Percentiles rank a stretch among this genome's conserved stretches.
Conservation (phyloP, 2,329 filamentous ascomycete species). For the Hirsutella minnesotensis region DNA sequence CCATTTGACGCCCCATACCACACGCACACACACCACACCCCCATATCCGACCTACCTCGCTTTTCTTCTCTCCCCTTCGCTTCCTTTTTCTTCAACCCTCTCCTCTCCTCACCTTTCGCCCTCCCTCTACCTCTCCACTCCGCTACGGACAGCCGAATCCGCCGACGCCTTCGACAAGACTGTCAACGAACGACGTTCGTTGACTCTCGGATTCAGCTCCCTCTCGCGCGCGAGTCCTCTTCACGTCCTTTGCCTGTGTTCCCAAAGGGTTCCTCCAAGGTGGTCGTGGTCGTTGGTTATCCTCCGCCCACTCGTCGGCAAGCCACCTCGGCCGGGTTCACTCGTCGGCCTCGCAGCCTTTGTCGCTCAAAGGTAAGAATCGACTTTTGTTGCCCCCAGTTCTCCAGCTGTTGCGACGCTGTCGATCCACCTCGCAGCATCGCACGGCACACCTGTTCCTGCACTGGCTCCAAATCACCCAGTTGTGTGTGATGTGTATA, state of each 20-base stretch:
- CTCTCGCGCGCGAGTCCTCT: slow-evolving; percentile 18
- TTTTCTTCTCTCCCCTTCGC: slow-evolving; percentile 5
- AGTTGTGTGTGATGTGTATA: no score
- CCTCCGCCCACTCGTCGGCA: not conserved
- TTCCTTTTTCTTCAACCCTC: slow-evolving; percentile 2
- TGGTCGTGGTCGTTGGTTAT: not conserved
- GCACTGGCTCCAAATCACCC: no score
- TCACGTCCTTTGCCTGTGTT: not conserved
- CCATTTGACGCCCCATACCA: slow-evolving; percentile 2
- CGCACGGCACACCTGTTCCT: no score
- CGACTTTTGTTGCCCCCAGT: no score
- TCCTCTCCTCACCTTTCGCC: slow-evolving; percentile 4
- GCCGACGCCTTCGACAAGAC: slow-evolving; percentile 20
- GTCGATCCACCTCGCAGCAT: no score
- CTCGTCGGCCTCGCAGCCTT: not conserved
- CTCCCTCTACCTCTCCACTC: slow-evolving; percentile 8
- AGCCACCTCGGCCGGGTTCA: not conserved
- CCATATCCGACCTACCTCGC: slow-evolving; percentile 4
- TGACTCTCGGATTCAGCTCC: slow-evolving; percentile 13
- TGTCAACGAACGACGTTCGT: slow-evolving; percentile 19
- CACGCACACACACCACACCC: slow-evolving; percentile 2
- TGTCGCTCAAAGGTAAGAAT: slow-evolving; percentile 1
- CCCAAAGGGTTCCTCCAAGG: not conserved
- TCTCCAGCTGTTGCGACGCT: no score
- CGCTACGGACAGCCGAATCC: slow-evolving; percentile 24